Conservation (phyloP, 2,329 filamentous ascomycete species). For the Pyricularia pennisetigena region DNA sequence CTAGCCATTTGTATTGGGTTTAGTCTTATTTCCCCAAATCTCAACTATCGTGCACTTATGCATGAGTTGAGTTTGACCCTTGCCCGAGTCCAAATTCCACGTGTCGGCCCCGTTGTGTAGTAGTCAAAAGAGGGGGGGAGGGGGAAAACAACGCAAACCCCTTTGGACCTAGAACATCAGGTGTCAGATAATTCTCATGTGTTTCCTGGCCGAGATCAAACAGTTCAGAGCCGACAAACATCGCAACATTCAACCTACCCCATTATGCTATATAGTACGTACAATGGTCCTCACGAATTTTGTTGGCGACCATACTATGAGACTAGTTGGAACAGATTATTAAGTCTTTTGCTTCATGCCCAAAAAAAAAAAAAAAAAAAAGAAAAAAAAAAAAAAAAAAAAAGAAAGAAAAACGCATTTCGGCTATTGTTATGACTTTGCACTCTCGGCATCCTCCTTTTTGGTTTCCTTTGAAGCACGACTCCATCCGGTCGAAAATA, state of each 20-base stretch:
- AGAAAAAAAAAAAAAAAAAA: no score
- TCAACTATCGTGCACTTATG: background rate
- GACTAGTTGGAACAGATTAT: background rate
- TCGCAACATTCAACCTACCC: background rate
- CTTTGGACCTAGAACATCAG: background rate
- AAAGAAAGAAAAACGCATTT: background rate
- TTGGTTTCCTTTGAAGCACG: slow-evolving; percentile 44
- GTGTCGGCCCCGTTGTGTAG: background rate
- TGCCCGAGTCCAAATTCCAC: background rate
- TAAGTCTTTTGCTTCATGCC: background rate
- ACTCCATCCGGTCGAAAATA: slow-evolving; percentile 76
- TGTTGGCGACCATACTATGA: background rate
- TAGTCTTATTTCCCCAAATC: background rate
- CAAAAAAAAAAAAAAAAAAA: no score
- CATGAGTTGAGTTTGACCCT: background rate
- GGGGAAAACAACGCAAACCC: background rate
- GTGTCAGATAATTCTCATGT: background rate
- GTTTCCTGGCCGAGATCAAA: background rate
- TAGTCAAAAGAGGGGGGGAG: background rate
- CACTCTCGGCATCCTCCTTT: slow-evolving; percentile 31
- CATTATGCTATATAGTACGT: background rate
- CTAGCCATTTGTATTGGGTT: background rate
- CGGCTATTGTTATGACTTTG: slow-evolving; percentile 8
- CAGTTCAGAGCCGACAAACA: background rate
- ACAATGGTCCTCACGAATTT: background rate